A percentile compares a stretch with the other conserved stretches of the same genome.
Evolutionary conservation across 78 protist genomes (phyloP).

Genomic region (Guillardia theta): DNA sequence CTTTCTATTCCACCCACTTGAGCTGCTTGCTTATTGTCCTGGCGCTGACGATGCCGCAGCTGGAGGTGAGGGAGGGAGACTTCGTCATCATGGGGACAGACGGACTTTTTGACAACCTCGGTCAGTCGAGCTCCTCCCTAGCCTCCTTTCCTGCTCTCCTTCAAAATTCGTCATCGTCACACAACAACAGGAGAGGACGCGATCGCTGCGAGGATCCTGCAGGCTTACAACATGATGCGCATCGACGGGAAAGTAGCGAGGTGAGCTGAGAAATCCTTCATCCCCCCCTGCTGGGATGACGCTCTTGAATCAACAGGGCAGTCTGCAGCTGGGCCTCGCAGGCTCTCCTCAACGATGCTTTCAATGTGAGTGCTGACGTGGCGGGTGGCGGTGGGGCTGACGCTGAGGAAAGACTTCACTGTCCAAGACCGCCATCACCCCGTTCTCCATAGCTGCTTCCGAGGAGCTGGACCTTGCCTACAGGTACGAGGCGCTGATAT

Average conservation of each 20-base stretch:
- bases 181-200: not conserved
- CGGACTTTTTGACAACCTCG: not conserved
- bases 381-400: not conserved
- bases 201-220: not conserved
- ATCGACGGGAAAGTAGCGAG: too few species aligned
- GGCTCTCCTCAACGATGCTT: not conserved
- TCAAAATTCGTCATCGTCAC: not conserved
- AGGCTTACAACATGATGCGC: not conserved
- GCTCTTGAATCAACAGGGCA: not conserved
- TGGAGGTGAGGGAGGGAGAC: not conserved
- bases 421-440: not conserved
- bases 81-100: not conserved
- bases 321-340: not conserved
- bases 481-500: not conserved
- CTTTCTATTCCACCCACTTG: not conserved
- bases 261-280: too few species aligned
- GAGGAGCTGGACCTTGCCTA: slow-evolving; percentile 9
- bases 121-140: not conserved
- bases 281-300: too few species aligned
- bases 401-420: not conserved
- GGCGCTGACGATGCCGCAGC: not conserved
- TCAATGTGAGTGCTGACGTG: not conserved
- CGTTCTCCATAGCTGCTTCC: not conserved
- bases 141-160: not conserved
- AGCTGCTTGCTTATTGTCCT: not conserved